phyloP scores from a whole-genome alignment of 257 asterid genomes.

The Voacanga thouarsii region DNA sequence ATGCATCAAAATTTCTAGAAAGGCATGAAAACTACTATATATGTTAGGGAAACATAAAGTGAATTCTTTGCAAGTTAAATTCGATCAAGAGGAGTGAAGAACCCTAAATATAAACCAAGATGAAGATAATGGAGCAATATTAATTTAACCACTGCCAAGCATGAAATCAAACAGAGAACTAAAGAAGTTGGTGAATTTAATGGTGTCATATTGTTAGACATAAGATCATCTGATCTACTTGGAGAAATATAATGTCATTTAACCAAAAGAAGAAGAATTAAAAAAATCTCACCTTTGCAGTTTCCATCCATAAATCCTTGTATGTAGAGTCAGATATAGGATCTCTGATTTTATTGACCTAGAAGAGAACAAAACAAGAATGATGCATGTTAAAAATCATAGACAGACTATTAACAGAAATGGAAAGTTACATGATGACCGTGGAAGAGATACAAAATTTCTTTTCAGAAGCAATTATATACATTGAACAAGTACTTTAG shows the following conservation, averaged over 20 bases:
- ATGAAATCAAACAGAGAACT: neutral
- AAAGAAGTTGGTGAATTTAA: neutral
- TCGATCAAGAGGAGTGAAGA: neutral
- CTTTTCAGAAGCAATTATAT: neutral
- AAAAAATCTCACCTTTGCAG: conserved; percentile 57
- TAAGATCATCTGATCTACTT: neutral
- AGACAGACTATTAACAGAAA: neutral
- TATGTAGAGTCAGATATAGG: conserved; percentile 69
- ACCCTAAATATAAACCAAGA: neutral
- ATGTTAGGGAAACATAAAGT: too few relatives aligned
- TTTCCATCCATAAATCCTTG: conserved; percentile 64
- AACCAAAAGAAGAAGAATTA: neutral
- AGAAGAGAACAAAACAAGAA: conserved; percentile 17
- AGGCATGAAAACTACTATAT: neutral
- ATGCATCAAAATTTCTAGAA: neutral
- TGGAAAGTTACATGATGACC: neutral
- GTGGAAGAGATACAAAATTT: neutral
- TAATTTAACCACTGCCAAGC: too few relatives aligned
- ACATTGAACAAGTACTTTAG: neutral
- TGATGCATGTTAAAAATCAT: neutral
- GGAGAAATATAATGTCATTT: neutral
- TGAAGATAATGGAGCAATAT: neutral
- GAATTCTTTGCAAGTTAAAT: neutral
- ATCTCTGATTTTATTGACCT: conserved; percentile 65
- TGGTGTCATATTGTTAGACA: too few relatives aligned